phyloP scores from a whole-genome alignment of 1,284 basidiomycete species.

The Austropuccinia psidii region DNA sequence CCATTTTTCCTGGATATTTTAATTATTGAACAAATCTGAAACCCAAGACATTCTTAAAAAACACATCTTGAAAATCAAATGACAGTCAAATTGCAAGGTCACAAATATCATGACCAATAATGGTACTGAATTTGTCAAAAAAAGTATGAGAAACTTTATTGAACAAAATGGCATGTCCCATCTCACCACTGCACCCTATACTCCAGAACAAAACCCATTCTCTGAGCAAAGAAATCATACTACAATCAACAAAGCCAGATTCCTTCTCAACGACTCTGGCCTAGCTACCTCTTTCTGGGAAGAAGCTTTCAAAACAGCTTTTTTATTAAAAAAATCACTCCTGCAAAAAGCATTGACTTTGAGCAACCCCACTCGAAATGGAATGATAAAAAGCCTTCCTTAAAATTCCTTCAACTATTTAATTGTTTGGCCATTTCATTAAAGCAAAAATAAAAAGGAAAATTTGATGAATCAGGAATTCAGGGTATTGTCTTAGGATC shows the following conservation, averaged over 20 bases:
- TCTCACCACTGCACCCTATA: conserved; percentile 47
- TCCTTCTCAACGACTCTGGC: conserved; percentile 43
- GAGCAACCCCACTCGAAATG: no score
- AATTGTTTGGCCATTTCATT: no score
- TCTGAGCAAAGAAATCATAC: conserved; percentile 45
- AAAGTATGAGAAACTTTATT: conserved; percentile 44
- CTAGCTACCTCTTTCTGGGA: conserved; percentile 47
- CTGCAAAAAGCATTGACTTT: no score
- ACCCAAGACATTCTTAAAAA: not conserved
- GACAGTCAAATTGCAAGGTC: conserved; percentile 42
- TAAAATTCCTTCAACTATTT: no score
- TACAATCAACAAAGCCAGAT: conserved; percentile 41
- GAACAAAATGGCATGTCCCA: conserved; percentile 43
- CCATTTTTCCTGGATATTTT: not conserved
- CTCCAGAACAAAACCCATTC: conserved; percentile 47
- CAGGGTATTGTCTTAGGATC: no score
- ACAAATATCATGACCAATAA: conserved; percentile 47
- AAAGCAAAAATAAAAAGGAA: no score
- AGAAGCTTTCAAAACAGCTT: conserved; percentile 44
- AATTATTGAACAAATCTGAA: not conserved
- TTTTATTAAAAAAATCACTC: conserved; percentile 49
- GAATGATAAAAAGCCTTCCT: no score
- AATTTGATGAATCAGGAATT: no score
- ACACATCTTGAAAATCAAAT: conserved; percentile 36
- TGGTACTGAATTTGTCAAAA: conserved; percentile 44